phyloP scores from a whole-genome alignment of 1,139 yeast genomes.

The Saccharomyces hybrid region DNA sequence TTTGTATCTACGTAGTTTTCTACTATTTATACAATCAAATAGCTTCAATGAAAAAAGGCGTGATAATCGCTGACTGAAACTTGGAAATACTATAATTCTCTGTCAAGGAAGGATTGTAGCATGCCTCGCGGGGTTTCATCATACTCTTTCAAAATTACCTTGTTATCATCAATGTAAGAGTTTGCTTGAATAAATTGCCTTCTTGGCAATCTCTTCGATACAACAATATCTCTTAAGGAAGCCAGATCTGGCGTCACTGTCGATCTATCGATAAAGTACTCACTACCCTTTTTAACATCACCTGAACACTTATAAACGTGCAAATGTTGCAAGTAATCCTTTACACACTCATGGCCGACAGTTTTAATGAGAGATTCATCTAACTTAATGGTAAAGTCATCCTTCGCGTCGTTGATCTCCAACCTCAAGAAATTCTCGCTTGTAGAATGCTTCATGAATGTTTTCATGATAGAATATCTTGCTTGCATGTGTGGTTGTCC shows the following conservation, averaged over 20 bases:
- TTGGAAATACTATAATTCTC: constrained; percentile 34
- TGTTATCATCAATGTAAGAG: constrained; percentile 31
- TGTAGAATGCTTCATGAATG: constrained; percentile 61
- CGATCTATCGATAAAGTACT: constrained; percentile 59
- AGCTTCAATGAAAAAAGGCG: not conserved
- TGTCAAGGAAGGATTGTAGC: constrained; percentile 69
- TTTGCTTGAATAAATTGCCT: constrained; percentile 81
- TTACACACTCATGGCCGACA: constrained; percentile 66
- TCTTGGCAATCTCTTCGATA: constrained; percentile 70
- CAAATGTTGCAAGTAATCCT: constrained; percentile 60
- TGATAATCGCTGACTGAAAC: not conserved
- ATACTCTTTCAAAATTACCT: constrained; percentile 60
- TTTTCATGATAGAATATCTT: constrained; percentile 73
- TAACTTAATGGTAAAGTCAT: constrained; percentile 53
- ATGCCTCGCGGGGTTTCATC: constrained; percentile 68
- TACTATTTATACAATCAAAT: not conserved
- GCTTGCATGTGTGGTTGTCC: constrained; percentile 98
- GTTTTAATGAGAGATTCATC: constrained; percentile 56
- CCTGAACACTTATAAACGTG: constrained; percentile 77
- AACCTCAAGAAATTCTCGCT: constrained; percentile 47
- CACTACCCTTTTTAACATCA: constrained; percentile 55
- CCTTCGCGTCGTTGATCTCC: constrained; percentile 35
- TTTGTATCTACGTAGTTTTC: too few relatives aligned
- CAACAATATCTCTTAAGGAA: constrained; percentile 57
- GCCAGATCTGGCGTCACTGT: constrained; percentile 58